Evolutionary conservation across 176 grass and related monocot species (phyloP), one percentile per base, ranked within the genome.

Genomic region (Echinochloa phyllopogon): DNA sequence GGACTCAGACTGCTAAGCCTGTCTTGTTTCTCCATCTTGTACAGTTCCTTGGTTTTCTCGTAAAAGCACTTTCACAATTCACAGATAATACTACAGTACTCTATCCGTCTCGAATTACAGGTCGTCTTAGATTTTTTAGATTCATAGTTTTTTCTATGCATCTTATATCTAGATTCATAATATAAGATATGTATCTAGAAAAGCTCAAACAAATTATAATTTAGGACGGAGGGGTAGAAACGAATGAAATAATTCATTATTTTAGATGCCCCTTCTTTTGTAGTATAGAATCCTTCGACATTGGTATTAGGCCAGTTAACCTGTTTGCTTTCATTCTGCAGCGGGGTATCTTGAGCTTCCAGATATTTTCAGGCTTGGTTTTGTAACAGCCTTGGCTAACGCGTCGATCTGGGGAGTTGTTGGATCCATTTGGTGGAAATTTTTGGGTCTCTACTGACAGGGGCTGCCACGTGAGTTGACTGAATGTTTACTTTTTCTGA

Each of bases 351-450:
- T 86, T 1, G 88, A 90, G 23, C 92, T 97, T 91, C 90, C 90
- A 23, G 90, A 93, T 82, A 82, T 97, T 72, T 94, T 97, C 84
- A 97, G 24, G 90, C 36, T 94, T 51, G 95, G 95, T 14, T 91
- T 97, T 61, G 42, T 89, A 78, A 89, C 77, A 71, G 92, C 95
- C 49, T 53, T 91, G 84, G 53, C 88, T 41, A 97, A 97, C 75
- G 49, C 72, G 71, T 60, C 88, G 47, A 88, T 88, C 69, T 97
- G 95, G 95, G 84, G 84, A 84, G 87, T 84, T 66, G 88, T 97
- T 86, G 95, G 95, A 71, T 79, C 85, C 39, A 84, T 94, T 37
- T 94, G 95, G 95, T 97, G 92, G 95, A 94, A 97, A 83, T 88
- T 93, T 84, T 80, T 97, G 75, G 86, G 95, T 15, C 90, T 97